Evolutionary conservation across 2,329 filamentous ascomycete species (phyloP).

Genomic region (Aspergillus uvarum): DNA sequence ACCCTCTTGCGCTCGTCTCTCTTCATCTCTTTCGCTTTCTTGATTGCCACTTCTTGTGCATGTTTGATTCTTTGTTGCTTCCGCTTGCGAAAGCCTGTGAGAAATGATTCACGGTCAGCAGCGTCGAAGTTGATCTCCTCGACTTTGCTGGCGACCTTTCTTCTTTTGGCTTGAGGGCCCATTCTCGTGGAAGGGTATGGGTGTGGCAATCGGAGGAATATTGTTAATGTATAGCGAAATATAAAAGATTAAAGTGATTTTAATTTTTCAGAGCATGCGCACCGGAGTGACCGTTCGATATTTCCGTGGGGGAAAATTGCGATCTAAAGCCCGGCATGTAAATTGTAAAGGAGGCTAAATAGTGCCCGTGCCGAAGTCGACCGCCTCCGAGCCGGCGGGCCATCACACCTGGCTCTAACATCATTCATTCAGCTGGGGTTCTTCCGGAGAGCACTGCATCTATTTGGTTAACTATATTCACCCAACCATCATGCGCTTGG

Average conservation of each 20-base stretch:
- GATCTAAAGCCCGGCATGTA: constrained; percentile 7
- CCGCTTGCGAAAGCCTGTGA: constrained; percentile 96
- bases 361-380: constrained; percentile 27
- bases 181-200: constrained; percentile 35
- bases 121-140: constrained; percentile 86
- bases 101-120: constrained; percentile 75
- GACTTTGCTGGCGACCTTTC: constrained; percentile 60
- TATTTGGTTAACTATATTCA: constrained; percentile 12
- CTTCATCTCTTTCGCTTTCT: constrained; percentile 74
- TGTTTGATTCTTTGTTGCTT: constrained; percentile 81
- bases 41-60: constrained; percentile 77
- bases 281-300: neutral
- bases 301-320: constrained; percentile 5
- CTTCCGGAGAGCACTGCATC: constrained; percentile 18
- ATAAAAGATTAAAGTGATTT: neutral
- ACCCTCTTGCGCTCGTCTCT: constrained; percentile 75
- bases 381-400: constrained; percentile 34
- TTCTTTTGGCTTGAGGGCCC: constrained; percentile 63
- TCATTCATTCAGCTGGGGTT: constrained; percentile 21
- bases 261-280: neutral
- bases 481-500: constrained; percentile 43
- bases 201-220: neutral
- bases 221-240: neutral
- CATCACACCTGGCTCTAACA: constrained; percentile 30
- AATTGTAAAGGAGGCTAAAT: constrained; percentile 24